A percentile compares a stretch with the other conserved stretches of the same genome.
Evolutionary conservation across 2,329 filamentous ascomycete genomes (phyloP).

Genomic region (Fusarium equiseti): DNA sequence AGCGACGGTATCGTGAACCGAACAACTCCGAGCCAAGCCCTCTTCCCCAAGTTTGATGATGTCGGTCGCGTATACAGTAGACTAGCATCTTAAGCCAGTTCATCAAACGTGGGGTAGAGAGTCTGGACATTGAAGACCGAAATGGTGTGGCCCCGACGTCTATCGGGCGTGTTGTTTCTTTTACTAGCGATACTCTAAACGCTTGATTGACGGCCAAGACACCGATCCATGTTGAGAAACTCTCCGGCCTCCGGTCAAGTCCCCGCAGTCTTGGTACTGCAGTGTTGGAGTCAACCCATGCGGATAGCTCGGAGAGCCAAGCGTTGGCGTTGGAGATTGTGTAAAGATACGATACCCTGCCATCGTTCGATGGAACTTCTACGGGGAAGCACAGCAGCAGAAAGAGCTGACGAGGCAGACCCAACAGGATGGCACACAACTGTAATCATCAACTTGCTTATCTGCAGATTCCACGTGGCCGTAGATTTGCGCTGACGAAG

Average conservation of each 20-base stretch:
- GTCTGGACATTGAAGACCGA: conserved; percentile 34
- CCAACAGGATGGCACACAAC: conserved; percentile 2
- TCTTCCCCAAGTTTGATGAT: neutral
- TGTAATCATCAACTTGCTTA: neutral
- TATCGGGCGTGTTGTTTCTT: conserved; percentile 3
- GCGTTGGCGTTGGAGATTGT: neutral
- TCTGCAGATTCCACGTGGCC: conserved; percentile 24
- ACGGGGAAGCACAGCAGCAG: neutral
- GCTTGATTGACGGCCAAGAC: neutral
- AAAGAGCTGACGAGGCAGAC: neutral
- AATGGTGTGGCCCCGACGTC: conserved; percentile 20
- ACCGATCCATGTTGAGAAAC: conserved; percentile 12
- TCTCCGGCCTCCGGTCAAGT: conserved; percentile 24
- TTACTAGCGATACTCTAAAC: neutral
- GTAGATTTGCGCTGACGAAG: neutral
- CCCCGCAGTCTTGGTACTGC: conserved; percentile 38
- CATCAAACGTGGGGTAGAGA: conserved; percentile 19
- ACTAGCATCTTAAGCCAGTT: conserved; percentile 8
- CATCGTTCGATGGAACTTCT: conserved; percentile 14
- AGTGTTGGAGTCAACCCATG: neutral
- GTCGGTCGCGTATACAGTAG: neutral
- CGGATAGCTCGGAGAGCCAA: conserved; percentile 24
- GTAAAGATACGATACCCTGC: neutral
- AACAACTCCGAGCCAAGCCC: neutral
- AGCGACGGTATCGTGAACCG: neutral